phyloP scores from a whole-genome alignment of 176 grass and related monocot species.

The Juncus inflexus region DNA sequence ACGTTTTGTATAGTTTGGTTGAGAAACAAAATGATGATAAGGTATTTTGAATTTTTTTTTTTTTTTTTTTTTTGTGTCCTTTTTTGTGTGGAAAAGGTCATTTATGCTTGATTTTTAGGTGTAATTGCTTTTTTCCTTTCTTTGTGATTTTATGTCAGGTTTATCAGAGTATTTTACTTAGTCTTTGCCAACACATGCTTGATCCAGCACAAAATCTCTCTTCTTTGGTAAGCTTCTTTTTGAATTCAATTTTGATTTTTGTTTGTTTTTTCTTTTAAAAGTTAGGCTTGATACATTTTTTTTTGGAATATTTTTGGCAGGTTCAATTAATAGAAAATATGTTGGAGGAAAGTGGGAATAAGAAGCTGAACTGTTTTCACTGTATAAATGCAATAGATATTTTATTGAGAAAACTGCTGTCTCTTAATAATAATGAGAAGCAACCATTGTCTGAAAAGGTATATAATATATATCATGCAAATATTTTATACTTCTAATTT shows the following conservation, averaged over 20 bases:
- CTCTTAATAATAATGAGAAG: conserved; percentile 32
- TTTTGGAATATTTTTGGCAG: conserved; percentile 39
- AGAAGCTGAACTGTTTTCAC: conserved; percentile 39
- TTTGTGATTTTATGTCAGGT: conserved; percentile 41
- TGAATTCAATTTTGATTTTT: conserved; percentile 17
- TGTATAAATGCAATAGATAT: conserved; percentile 41
- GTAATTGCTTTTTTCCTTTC: conserved; percentile 28
- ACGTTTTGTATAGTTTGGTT: conserved; percentile 55
- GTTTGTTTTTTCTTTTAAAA: conserved; percentile 25
- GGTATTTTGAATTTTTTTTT: conserved; percentile 42
- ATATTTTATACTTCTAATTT: conserved; percentile 22
- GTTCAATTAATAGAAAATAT: conserved; percentile 45
- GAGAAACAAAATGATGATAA: conserved; percentile 54
- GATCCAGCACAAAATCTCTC: conserved; percentile 46
- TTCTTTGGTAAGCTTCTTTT: conserved; percentile 51
- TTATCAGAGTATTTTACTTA: conserved; percentile 56
- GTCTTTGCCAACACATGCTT: conserved; percentile 64
- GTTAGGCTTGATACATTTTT: conserved; percentile 12
- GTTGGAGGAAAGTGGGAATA: conserved; percentile 39
- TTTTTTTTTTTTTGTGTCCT: conserved; percentile 17
- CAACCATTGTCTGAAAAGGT: conserved; percentile 15
- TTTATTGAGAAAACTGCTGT: conserved; percentile 51
- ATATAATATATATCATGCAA: conserved; percentile 35
- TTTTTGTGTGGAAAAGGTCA: conserved; percentile 11
- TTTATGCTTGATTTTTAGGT: not conserved